Conservation (phyloP, 352 stramenopile genomes). For the Peronospora destructor region DNA sequence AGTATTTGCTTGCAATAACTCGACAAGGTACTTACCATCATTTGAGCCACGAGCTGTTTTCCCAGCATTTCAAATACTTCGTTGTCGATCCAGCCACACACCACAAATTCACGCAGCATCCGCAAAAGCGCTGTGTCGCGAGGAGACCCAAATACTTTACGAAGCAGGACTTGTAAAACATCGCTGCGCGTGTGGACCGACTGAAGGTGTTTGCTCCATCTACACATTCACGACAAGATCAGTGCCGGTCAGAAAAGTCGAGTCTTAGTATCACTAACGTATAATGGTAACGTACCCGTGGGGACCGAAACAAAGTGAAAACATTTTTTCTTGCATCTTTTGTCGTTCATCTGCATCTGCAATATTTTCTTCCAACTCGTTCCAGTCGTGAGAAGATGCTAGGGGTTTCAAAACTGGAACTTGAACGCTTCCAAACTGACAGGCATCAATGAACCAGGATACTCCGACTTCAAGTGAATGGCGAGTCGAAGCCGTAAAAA, state of each 20-base stretch:
- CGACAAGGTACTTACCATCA: slow-evolving; percentile 28
- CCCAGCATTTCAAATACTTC: slow-evolving; percentile 19
- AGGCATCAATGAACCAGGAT: slow-evolving; percentile 29
- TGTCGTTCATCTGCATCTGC: slow-evolving; percentile 2
- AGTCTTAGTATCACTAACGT: not conserved
- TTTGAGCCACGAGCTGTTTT: slow-evolving; percentile 24
- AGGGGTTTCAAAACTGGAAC: not conserved
- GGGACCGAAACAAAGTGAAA: slow-evolving; percentile 26
- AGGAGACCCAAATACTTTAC: slow-evolving; percentile 39
- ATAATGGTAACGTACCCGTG: slow-evolving; percentile 26
- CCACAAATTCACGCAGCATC: slow-evolving; percentile 40
- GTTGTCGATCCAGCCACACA: slow-evolving; percentile 25
- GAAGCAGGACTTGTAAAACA: slow-evolving; percentile 28
- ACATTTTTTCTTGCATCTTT: slow-evolving; percentile 23
- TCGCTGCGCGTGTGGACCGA: slow-evolving; percentile 4
- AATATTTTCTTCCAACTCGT: slow-evolving; percentile 1
- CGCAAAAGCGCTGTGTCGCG: slow-evolving; percentile 35
- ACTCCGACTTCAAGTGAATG: slow-evolving; percentile 19
- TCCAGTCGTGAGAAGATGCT: slow-evolving; percentile 16
- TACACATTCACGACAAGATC: slow-evolving; percentile 6
- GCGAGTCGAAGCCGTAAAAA: slow-evolving; percentile 17
- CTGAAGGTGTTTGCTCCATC: slow-evolving; percentile 28
- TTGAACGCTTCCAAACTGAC: slow-evolving; percentile 16
- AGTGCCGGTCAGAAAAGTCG: not conserved
- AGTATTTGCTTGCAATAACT: not conserved